A percentile compares a stretch with the other conserved stretches of the same genome.
These are phyloP conservation scores for Nemania sp. DNA, from an alignment of 2,329 filamentous ascomycete species.

Conservation along the genomic window DNA sequence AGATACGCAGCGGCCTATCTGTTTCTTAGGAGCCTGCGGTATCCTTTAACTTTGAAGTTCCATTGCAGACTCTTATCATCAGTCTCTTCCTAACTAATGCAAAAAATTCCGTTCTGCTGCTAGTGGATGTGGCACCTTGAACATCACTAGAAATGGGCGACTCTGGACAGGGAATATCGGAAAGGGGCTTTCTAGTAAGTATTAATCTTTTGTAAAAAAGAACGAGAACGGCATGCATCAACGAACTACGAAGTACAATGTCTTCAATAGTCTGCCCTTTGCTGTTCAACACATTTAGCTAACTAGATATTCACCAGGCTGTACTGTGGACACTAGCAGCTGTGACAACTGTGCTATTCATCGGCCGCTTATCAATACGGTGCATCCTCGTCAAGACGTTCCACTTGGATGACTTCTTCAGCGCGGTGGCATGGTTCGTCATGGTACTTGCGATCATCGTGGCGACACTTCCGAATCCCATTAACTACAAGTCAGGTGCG, in stretches of 20 bases:
- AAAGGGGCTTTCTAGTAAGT: constrained; percentile 23
- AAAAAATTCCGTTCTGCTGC: not conserved
- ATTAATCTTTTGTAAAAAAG: not conserved
- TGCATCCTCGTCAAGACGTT: constrained; percentile 24
- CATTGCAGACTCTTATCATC: not conserved
- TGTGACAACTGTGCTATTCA: constrained; percentile 21
- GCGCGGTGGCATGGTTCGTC: constrained; percentile 21
- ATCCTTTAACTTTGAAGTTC: not conserved
- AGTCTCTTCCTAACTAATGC: not conserved
- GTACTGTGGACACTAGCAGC: constrained; percentile 24
- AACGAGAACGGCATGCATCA: no score
- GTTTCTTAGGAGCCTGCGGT: no score
- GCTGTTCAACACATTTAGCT: not conserved
- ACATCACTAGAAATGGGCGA: constrained; percentile 10
- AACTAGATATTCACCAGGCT: constrained; percentile 14
- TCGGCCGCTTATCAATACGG: constrained; percentile 25
- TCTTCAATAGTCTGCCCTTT: no score
- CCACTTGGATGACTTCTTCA: constrained; percentile 26
- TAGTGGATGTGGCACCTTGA: not conserved
- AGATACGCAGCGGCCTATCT: not conserved
- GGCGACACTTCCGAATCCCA: constrained; percentile 14
- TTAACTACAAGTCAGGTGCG: constrained; percentile 20
- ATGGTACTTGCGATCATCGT: constrained; percentile 16
- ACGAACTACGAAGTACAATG: no score
- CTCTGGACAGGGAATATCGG: constrained; percentile 25